These are phyloP conservation scores for Mycena metata DNA, from an alignment of 768 basidiomycete species.

Conservation along the genomic window DNA sequence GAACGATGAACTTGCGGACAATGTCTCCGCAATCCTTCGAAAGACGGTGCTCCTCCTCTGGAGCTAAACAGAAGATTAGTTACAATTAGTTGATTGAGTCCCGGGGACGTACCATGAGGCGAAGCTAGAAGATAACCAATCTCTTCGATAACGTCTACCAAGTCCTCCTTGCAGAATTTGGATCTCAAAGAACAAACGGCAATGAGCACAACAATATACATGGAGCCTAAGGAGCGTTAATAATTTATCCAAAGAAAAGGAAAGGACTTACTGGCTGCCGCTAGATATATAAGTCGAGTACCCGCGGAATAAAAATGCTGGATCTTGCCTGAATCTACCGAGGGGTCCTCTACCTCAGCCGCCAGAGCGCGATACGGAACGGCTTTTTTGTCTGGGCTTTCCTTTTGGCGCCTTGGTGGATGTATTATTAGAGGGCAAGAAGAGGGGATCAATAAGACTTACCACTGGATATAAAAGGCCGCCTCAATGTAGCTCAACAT, in stretches of 20 bases:
- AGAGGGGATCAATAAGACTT: no score
- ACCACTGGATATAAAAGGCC: constrained; percentile 15
- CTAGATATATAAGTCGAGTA: constrained; percentile 7
- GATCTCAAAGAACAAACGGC: neutral
- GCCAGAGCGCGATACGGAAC: neutral
- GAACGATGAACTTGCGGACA: neutral
- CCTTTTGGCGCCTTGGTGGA: no score
- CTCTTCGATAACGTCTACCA: neutral
- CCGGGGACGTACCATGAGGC: neutral
- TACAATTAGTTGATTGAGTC: neutral
- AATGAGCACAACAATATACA: constrained; percentile 14
- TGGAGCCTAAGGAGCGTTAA: constrained; percentile 8
- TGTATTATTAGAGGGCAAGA: no score
- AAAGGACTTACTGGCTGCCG: constrained; percentile 4
- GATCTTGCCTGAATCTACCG: neutral
- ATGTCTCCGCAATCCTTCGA: constrained; percentile 7
- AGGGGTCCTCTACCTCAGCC: neutral
- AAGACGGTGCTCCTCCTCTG: neutral
- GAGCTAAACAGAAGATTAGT: neutral
- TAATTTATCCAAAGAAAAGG: neutral
- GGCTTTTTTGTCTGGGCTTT: no score
- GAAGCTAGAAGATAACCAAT: neutral
- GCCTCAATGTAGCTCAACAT: constrained; percentile 14
- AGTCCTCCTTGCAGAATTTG: neutral
- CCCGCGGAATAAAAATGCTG: neutral